Conservation (phyloP, 352 stramenopile species). For the Phytophthora pinifolia region DNA sequence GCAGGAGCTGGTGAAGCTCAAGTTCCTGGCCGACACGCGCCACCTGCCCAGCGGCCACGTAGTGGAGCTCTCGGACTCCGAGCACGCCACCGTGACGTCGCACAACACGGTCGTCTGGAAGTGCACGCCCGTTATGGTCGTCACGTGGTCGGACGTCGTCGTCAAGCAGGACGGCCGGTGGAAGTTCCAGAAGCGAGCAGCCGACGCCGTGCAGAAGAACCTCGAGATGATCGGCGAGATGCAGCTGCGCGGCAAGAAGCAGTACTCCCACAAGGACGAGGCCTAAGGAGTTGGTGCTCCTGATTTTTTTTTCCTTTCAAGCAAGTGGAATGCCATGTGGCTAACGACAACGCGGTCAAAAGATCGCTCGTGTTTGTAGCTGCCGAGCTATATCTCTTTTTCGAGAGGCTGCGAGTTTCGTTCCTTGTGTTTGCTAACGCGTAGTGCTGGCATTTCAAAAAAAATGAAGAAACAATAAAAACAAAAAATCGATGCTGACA, state of each 20-base stretch:
- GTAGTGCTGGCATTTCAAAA: no score
- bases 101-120: slow-evolving; percentile 85
- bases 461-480: slow-evolving; percentile 16
- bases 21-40: slow-evolving; percentile 80
- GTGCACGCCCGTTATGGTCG: slow-evolving; percentile 81
- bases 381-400: not conserved
- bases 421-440: not conserved
- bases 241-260: slow-evolving; percentile 88
- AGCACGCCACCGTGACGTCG: slow-evolving; percentile 56
- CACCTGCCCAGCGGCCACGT: slow-evolving; percentile 83
- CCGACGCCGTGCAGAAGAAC: slow-evolving; percentile 86
- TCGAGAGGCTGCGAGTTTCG: not conserved
- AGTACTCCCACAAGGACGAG: slow-evolving; percentile 74
- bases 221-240: slow-evolving; percentile 89
- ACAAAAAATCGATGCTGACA: slow-evolving; percentile 8
- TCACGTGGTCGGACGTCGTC: slow-evolving; percentile 79
- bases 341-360: no score
- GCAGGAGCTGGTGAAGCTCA: slow-evolving; percentile 67
- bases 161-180: slow-evolving; percentile 75
- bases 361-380: no score
- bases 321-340: not conserved
- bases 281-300: slow-evolving; percentile 16
- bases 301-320: slow-evolving; percentile 4
- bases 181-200: slow-evolving; percentile 71
- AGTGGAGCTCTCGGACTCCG: slow-evolving; percentile 57